phyloP scores from a whole-genome alignment of 176 grass and related monocot genomes.

The Phyllostachys edulis region DNA sequence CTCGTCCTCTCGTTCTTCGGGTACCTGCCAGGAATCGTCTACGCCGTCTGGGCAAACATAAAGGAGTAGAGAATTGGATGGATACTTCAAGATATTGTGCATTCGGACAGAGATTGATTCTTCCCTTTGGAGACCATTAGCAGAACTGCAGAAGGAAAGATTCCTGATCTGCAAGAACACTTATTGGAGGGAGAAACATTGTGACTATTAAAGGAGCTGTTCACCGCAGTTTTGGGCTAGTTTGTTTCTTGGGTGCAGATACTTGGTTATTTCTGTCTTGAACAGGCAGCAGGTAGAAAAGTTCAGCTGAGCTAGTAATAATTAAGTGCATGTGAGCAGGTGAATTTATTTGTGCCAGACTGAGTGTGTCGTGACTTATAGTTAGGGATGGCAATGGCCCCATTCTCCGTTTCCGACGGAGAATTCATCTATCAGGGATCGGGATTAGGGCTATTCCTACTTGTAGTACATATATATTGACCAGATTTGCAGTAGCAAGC shows the following conservation, averaged over 20 bases:
- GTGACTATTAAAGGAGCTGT: background rate
- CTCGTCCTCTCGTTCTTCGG: slow-evolving; percentile 21
- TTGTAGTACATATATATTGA: background rate
- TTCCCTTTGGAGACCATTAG: background rate
- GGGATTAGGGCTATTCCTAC: too few relatives aligned
- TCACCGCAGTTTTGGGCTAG: background rate
- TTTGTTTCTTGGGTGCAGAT: background rate
- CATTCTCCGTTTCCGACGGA: too few relatives aligned
- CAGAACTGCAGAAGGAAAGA: background rate
- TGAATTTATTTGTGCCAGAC: background rate
- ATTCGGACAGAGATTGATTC: background rate
- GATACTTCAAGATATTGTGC: background rate
- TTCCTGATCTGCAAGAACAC: background rate
- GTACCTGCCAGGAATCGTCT: slow-evolving; percentile 40
- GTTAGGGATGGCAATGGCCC: too few relatives aligned
- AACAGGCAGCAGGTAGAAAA: background rate
- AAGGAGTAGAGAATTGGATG: background rate
- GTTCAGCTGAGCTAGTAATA: background rate
- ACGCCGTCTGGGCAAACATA: slow-evolving; percentile 42
- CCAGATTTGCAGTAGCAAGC: background rate
- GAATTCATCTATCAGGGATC: too few relatives aligned
- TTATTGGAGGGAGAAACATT: background rate
- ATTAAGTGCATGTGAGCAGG: background rate
- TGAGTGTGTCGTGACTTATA: background rate
- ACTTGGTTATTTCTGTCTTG: background rate